Base-by-base conservation (phyloP, 2,329 filamentous ascomycete species). In the Claviceps fusiformis region DNA sequence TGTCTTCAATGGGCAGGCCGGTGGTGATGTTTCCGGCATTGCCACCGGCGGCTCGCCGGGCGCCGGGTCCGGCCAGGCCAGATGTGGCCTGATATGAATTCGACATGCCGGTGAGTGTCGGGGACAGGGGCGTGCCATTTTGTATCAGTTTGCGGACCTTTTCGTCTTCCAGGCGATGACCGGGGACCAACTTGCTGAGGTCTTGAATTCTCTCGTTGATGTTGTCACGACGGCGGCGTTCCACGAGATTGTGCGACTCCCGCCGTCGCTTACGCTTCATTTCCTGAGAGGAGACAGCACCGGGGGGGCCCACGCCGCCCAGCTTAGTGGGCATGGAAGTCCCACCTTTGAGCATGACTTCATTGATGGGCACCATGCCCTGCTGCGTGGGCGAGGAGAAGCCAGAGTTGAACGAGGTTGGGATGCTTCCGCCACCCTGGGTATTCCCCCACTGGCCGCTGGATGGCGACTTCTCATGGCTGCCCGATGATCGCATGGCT, bases 181-280 rank as follows among this genome's bases (percentile, higher is more conserved):
- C 79, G 29, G 93, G 93, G 2, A 98, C 92, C 19, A 98, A 80
- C 63, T 90, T 89, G 65, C 92, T 95, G 8, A 98, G 79, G 66
- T 98, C 93, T 65, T 97, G 92, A 59, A 98, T 98, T 47, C 93
- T 84, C 71, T 98, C 93, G 63, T 98, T 98, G 76, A 98, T 98
- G 67, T 97, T 97, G 73, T 97, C 93, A 59, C 93, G 83, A 58
- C 93, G 86, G 53, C 93, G 85, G 55, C 93, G 89, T 73, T 98
- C 93, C 11, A 98, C 93, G 44, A 95, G 78, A 67, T 98, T 97
- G 73, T 98, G 93, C 1, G 92, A 97, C 65, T 96, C 93, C 44
- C 93, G 81, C 57, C 93, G 83, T 58, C 91, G 81, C 68, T 92
- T 89, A 62, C 90, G 82, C 80, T 97, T 97, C 64, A 91, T 90